Base-by-base conservation (phyloP, 2,329 filamentous ascomycete genomes). In the Phoma sp. region DNA sequence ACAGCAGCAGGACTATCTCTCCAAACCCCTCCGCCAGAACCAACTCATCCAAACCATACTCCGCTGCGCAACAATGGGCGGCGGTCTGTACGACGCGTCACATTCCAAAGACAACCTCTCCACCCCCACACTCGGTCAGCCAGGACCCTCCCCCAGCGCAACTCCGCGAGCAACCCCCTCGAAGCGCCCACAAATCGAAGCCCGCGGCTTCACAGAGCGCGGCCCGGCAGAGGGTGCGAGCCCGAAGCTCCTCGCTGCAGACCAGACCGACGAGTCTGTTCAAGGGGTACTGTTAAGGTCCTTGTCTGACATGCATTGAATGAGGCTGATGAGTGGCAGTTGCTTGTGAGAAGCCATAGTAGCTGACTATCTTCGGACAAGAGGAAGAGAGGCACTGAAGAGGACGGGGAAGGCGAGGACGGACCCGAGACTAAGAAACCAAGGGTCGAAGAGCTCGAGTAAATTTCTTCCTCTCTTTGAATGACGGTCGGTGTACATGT, bases 41-140 rank as follows among this genome's bases (percentile, higher is more conserved):
- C 92, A 96, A 75, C 88, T 98, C 70, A 97, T 98, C 70, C 94
- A 98, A 79, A 97, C 93, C 1, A 98, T 99, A 57, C 85, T 98
- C 62, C 96, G 97, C 76, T 98, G 94, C 73, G 94, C 92, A 12
- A 97, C 95, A 4, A 87, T 98, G 31, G 92, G 94, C 54, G 89
- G 91, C 47, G 88, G 89, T 45, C 81, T 96, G 48, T 83, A 94
- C 47, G 91, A 95, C 74, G 90, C 92, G 76, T 64, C 82, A 74
- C 61, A 82, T 43, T 63, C 66, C 9, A 63, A 68, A 43, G 59
- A 72, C 38, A 68, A 61, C 44, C 65, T 63, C 48, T 43, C 49
- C 8, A 58, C 66, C 32, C 72, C 76, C 31, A 70, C 70, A 43
- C 70, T 76, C 59, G 33, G 66, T 31, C 45, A 40, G 12, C 53